Conservation (phyloP, 306 rosid genomes). For the Pueraria montana region DNA sequence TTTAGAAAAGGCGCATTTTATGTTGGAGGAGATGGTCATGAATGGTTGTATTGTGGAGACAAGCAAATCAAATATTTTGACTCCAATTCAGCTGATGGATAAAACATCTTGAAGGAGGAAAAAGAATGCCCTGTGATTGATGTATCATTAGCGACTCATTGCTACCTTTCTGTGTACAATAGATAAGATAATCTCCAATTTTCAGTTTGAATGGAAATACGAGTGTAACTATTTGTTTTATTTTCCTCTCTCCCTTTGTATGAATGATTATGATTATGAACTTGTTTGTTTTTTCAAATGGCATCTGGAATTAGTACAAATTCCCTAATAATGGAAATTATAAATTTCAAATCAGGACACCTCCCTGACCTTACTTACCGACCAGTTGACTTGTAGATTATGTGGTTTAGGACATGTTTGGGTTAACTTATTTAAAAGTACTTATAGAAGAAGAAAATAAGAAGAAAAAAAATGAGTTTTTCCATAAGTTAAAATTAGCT, state of each 20-base stretch:
- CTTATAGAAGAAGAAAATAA: too few species aligned
- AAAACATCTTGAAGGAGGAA: conserved; percentile 62
- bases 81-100: conserved; percentile 96
- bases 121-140: conserved; percentile 17
- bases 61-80: conserved; percentile 80
- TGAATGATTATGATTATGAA: conserved; percentile 27
- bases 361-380: background rate
- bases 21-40: conserved; percentile 99
- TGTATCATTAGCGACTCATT: conserved; percentile 41
- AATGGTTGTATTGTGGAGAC: conserved; percentile 92
- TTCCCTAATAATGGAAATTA: background rate
- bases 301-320: conserved; percentile 6
- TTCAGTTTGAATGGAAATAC: conserved; percentile 25
- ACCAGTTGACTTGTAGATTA: background rate
- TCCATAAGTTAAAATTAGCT: too few species aligned
- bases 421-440: too few species aligned
- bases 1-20: conserved; percentile 95
- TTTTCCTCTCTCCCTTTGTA: background rate
- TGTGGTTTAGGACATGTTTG: too few species aligned
- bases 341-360: conserved; percentile 14
- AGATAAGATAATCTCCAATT: conserved; percentile 1
- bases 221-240: background rate
- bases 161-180: conserved; percentile 35
- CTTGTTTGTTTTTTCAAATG: background rate
- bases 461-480: too few species aligned